Evolutionary conservation across 495 filamentous ascomycete species (phyloP), one percentile per base, ranked within the genome.

Genomic region (Podospora australis): DNA sequence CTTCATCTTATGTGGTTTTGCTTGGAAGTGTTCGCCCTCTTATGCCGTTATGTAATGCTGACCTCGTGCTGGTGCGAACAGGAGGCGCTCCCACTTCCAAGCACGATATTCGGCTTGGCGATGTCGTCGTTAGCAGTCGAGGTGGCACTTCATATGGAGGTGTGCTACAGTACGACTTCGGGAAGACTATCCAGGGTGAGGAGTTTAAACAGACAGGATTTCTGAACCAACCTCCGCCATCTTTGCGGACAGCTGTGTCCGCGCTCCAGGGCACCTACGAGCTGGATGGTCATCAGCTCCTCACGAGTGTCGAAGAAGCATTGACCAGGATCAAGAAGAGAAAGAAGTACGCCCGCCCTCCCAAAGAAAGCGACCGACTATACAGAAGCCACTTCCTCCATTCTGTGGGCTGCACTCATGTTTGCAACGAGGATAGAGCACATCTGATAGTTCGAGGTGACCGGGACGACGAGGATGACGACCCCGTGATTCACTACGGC

Each of bases 401-500:
- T 30, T n/a, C 28, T n/a, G 7, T 30, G 28, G 28, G 13, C 28
- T 30, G 28, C n/a, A n/a, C 28, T 7, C 7, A 7, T 30, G 28
- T 30, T 30, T 30, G 28, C n/a, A n/a, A 30, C n/a, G 7, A n/a
- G 7, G 28, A 30, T 7, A n/a, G 13, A n/a, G 28, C n/a, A 30
- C 7, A 30, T 30, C 28, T 30, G 28, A n/a, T 30, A 7, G 28
- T 30, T 7, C 7, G 28, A 30, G 28, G 13, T 7, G 7, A 30
- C 7, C 7, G 28, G 13, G 28, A 30, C 28, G 28, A 30, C 7
- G 28, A 30, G 7, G 28, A 30, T 7, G 28, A 30, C 36, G 48
- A 64, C 22, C 53, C 58, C 8, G 47, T 52, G 29, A 51, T 67
- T 13, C 61, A 69, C 44, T 71, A 68, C 41, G 70, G 70, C 6